Base-by-base conservation (phyloP, 257 asterid species). In the Solanum sejunctum region DNA sequence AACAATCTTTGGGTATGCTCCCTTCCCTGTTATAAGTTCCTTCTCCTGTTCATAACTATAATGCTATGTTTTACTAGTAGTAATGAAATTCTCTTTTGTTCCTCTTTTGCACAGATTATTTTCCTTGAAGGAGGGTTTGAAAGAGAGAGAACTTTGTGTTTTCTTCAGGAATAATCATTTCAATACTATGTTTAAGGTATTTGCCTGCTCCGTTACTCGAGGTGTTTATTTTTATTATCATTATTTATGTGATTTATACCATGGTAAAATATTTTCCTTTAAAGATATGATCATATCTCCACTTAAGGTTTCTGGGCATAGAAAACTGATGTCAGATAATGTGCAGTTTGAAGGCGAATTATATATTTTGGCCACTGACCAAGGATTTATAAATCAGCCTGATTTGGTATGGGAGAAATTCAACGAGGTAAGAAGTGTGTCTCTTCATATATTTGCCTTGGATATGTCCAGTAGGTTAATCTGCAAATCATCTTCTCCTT, bases 91-190 rank as follows among this genome's bases (percentile, higher is more conserved):
- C 26, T 52, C 79, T 55, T 45, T 3, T 86, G 49, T 81, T 86
- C 84, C 85, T 45, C 82, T 51, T 49, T 8, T 51, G 12, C 49
- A 89, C 97, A 97, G 98, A 84, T 92, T 97, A 47, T 94, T 94
- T 90, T 90, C 94, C 93, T 94, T 97, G 88, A 95, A 86, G 92
- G 98, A 94, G 58, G 92, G 93, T 84, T 91, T 95, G 87, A 97
- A 93, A 92, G 99, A 97, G 88, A 92, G 97, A 3, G 99, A 95
- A 89, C 91, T 97, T 69, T 95, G 98, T 80, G 98, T 97, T 73
- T 94, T 97, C 77, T 97, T 97, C 94, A 92, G 99, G 85, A 97
- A 97, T 91, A 97, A 97, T 87, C 99, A 95, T 90, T 97, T 97
- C 94, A 97, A 95, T 87, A 94, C 98, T 63, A 95, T 97, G 99